These are phyloP conservation scores for Aquanectria penicillioides DNA, from an alignment of 2,329 filamentous ascomycete species.

Conservation along the genomic window DNA sequence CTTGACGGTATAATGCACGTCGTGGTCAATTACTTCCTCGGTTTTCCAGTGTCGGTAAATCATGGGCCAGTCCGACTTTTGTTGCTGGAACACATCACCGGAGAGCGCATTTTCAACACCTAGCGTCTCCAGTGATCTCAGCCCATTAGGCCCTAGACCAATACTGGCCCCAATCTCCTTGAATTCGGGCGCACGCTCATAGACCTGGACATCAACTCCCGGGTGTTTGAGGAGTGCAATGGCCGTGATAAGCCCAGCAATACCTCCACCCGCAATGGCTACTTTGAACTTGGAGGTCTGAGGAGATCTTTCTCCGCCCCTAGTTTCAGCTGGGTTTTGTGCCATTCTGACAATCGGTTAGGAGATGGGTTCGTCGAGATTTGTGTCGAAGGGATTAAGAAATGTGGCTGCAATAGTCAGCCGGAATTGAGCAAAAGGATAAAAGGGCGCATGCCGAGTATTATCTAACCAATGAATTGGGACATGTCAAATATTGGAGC, in stretches of 20 bases:
- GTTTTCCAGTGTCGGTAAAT: constrained; percentile 52
- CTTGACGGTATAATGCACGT: constrained; percentile 49
- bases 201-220: constrained; percentile 57
- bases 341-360: background rate
- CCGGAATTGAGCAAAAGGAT: too few relatives aligned
- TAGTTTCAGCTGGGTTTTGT: background rate
- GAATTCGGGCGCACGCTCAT: constrained; percentile 58
- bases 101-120: constrained; percentile 58
- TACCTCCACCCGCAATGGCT: constrained; percentile 61
- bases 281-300: constrained; percentile 49
- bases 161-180: constrained; percentile 60
- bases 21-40: constrained; percentile 30
- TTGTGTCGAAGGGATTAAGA: too few relatives aligned
- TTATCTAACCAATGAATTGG: too few relatives aligned
- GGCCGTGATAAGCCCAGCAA: constrained; percentile 59
- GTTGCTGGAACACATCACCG: constrained; percentile 51
- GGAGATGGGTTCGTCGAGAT: too few relatives aligned
- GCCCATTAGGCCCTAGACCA: constrained; percentile 62
- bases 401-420: too few relatives aligned
- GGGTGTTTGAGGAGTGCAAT: constrained; percentile 55
- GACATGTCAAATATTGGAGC: too few relatives aligned
- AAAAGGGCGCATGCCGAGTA: too few relatives aligned
- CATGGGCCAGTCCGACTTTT: constrained; percentile 55
- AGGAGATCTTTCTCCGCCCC: background rate
- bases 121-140: constrained; percentile 60